phyloP scores from a whole-genome alignment of 305 asterid species.

The Fraxinus xanthoxyloides region DNA sequence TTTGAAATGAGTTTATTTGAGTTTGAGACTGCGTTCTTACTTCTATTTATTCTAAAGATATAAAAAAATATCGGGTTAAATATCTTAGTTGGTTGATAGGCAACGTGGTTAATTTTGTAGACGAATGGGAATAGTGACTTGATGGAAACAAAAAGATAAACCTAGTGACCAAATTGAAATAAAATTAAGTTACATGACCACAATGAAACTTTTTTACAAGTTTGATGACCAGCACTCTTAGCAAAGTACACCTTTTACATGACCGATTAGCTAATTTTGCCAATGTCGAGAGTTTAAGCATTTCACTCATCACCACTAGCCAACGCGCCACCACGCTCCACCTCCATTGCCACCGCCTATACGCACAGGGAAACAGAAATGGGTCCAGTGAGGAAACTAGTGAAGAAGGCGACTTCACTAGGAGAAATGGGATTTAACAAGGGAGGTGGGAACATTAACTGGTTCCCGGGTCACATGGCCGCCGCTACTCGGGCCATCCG shows the following conservation, averaged over 20 bases:
- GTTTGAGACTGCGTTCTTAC: not conserved
- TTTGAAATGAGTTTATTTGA: not conserved
- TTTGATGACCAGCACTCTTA: not conserved
- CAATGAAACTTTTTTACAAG: not conserved
- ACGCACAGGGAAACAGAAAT: slow-evolving; percentile 15
- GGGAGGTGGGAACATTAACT: slow-evolving; percentile 81
- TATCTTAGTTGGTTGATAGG: not conserved
- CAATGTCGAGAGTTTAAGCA: not conserved
- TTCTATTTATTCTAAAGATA: not conserved
- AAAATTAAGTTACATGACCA: not conserved
- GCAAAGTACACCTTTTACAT: not conserved
- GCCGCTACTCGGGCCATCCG: slow-evolving; percentile 95
- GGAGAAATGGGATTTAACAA: slow-evolving; percentile 78
- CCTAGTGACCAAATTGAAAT: not conserved
- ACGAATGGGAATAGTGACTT: not conserved
- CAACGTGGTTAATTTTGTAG: not conserved
- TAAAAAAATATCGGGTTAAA: not conserved
- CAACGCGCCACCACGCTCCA: not conserved
- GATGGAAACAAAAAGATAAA: not conserved
- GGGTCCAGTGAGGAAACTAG: slow-evolving; percentile 42
- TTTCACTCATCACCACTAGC: not conserved
- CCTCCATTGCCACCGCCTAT: not conserved
- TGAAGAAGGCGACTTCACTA: slow-evolving; percentile 47
- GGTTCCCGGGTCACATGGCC: slow-evolving; percentile 99
- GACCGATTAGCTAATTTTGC: not conserved